These are phyloP conservation scores for Globisporangium acanthophoron DNA, from an alignment of 352 stramenopile species.

Conservation along the genomic window DNA sequence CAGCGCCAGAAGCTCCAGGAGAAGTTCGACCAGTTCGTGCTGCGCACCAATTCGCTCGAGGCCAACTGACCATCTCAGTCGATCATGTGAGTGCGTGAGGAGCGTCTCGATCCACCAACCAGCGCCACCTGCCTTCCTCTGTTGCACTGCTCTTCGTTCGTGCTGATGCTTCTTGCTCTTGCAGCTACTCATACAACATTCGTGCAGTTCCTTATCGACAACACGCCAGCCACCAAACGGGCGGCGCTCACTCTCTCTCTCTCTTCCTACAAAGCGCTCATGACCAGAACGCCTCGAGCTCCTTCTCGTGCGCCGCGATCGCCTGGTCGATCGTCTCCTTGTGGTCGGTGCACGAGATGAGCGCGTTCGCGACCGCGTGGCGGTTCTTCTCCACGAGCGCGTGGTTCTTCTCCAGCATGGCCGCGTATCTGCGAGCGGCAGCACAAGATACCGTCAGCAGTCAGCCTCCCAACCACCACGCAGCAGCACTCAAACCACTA, in stretches of 20 bases:
- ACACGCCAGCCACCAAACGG: neutral
- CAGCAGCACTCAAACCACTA: neutral
- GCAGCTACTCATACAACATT: neutral
- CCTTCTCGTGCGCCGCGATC: slow-evolving; percentile 53
- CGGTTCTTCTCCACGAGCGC: slow-evolving; percentile 52
- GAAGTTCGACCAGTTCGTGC: slow-evolving; percentile 80
- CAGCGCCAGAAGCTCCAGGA: slow-evolving; percentile 83
- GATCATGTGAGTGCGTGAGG: neutral
- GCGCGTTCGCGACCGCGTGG: slow-evolving; percentile 49
- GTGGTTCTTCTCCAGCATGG: slow-evolving; percentile 50
- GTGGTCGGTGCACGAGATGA: slow-evolving; percentile 60
- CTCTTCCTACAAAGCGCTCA: slow-evolving; percentile 15
- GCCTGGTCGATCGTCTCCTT: slow-evolving; percentile 56
- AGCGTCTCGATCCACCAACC: neutral
- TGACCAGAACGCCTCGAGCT: slow-evolving; percentile 44
- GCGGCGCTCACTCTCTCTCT: neutral
- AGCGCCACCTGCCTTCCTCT: neutral
- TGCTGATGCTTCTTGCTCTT: neutral
- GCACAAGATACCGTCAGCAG: slow-evolving; percentile 9
- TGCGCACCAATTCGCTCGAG: slow-evolving; percentile 51
- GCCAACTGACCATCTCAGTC: slow-evolving; percentile 6
- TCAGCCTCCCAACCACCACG: neutral
- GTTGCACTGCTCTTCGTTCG: too few relatives aligned
- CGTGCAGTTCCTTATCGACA: neutral
- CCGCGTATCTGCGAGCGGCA: slow-evolving; percentile 22